Conservation (phyloP, 257 asterid species). For the Solanum dulcamara region DNA sequence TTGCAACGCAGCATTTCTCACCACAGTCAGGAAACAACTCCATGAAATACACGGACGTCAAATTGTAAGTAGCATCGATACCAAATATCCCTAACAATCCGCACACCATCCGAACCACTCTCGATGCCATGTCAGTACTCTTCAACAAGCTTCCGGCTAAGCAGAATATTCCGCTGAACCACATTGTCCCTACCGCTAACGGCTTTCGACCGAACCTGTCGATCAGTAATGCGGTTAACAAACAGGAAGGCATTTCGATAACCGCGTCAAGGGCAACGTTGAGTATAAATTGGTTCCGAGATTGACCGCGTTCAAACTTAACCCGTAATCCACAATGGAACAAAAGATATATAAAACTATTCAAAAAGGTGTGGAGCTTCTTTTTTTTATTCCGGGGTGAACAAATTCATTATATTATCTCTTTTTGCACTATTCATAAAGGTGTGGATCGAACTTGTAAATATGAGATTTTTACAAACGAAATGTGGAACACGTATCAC, state of each 20-base stretch:
- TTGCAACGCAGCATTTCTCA: slow-evolving; percentile 74
- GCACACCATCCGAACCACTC: slow-evolving; percentile 32
- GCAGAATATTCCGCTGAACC: slow-evolving; percentile 65
- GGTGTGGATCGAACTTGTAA: too few relatives aligned
- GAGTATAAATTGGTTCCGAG: slow-evolving; percentile 69
- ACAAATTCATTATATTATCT: too few relatives aligned
- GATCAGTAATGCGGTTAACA: slow-evolving; percentile 44
- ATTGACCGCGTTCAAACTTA: slow-evolving; percentile 68
- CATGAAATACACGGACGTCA: slow-evolving; percentile 50
- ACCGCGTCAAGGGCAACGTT: slow-evolving; percentile 56
- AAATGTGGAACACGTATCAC: too few relatives aligned
- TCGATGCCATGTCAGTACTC: slow-evolving; percentile 14
- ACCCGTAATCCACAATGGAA: slow-evolving; percentile 73
- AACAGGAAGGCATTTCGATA: slow-evolving; percentile 72
- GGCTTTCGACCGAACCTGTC: slow-evolving; percentile 65
- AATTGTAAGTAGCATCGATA: slow-evolving; percentile 74
- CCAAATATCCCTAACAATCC: slow-evolving; percentile 71
- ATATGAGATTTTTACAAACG: too few relatives aligned
- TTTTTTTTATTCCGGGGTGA: too few relatives aligned
- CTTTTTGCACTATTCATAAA: too few relatives aligned
- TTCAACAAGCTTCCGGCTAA: slow-evolving; percentile 31
- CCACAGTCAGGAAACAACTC: slow-evolving; percentile 85
- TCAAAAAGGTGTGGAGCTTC: too few relatives aligned
- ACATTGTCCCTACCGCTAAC: slow-evolving; percentile 52
- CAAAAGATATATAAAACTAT: too few relatives aligned